Conservation (phyloP, 805 yeast genomes). For the Candida dajiaensis region DNA sequence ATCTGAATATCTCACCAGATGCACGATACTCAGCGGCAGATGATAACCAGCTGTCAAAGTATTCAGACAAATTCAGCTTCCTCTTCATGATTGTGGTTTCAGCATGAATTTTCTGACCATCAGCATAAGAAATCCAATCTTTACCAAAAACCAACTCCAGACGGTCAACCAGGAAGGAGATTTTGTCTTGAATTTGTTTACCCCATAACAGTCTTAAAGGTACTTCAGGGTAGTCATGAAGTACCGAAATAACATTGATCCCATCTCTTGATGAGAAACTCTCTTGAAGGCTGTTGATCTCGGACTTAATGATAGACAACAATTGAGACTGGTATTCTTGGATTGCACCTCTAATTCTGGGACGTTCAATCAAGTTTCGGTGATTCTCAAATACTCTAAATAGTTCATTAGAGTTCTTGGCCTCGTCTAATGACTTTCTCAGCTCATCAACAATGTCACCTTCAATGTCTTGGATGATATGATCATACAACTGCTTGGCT, state of each 20-base stretch:
- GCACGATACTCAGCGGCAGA: slow-evolving; percentile 21
- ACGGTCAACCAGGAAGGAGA: slow-evolving; percentile 35
- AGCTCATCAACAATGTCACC: slow-evolving; percentile 36
- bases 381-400: slow-evolving; percentile 45
- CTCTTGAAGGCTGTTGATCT: slow-evolving; percentile 37
- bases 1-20: slow-evolving; percentile 34
- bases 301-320: slow-evolving; percentile 41
- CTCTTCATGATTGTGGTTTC: slow-evolving; percentile 42
- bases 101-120: slow-evolving; percentile 55
- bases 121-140: slow-evolving; percentile 57
- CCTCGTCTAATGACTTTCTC: slow-evolving; percentile 31
- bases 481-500: slow-evolving; percentile 37
- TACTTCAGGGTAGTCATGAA: slow-evolving; percentile 42
- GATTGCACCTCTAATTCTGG: slow-evolving; percentile 50
- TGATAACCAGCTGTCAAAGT: slow-evolving; percentile 46
- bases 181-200: slow-evolving; percentile 40
- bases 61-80: slow-evolving; percentile 36
- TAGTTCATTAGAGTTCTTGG: slow-evolving; percentile 42
- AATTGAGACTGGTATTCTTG: slow-evolving; percentile 53
- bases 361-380: slow-evolving; percentile 42
- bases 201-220: slow-evolving; percentile 47
- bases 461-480: slow-evolving; percentile 40
- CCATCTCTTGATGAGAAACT: slow-evolving; percentile 31
- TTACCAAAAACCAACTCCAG: slow-evolving; percentile 50
- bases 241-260: slow-evolving; percentile 31